These are phyloP conservation scores for Suillus brevipes DNA, from an alignment of 768 basidiomycete genomes.

Conservation along the genomic window DNA sequence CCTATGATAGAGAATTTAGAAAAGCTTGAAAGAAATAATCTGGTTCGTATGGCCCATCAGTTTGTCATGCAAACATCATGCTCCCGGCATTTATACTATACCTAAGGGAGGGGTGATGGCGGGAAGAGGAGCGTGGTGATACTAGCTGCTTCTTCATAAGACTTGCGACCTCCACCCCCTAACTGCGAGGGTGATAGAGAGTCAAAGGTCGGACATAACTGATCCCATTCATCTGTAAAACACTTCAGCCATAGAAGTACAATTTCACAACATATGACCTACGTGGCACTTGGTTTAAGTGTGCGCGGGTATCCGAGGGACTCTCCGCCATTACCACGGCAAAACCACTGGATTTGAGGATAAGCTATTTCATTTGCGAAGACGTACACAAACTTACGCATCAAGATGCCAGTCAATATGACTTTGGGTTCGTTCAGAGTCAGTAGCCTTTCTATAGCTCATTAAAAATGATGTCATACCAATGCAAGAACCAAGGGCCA, in stretches of 20 bases:
- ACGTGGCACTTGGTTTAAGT: neutral
- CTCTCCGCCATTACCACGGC: conserved; percentile 33
- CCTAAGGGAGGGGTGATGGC: too few species aligned
- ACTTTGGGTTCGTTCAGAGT: conserved; percentile 1
- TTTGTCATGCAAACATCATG: neutral
- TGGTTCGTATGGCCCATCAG: neutral
- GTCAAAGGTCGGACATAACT: conserved; percentile 26
- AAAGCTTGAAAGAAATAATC: neutral
- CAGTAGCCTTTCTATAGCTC: neutral
- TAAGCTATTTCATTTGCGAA: neutral
- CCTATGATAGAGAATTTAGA: neutral
- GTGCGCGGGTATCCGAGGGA: conserved; percentile 9
- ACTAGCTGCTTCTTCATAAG: conserved; percentile 22
- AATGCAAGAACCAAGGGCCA: conserved; percentile 39
- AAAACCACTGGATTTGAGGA: conserved; percentile 23
- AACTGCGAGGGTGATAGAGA: conserved; percentile 21
- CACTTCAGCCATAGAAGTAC: neutral
- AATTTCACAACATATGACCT: neutral
- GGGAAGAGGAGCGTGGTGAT: conserved; percentile 20
- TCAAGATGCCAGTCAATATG: conserved; percentile 24
- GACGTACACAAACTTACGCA: conserved; percentile 8
- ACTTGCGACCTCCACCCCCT: conserved; percentile 17
- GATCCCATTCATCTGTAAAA: conserved; percentile 22
- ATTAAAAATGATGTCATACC: conserved; percentile 9
- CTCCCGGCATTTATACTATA: neutral